These are phyloP conservation scores for Coprinopsis sp. DNA, from an alignment of 768 basidiomycete genomes.

Conservation along the genomic window DNA sequence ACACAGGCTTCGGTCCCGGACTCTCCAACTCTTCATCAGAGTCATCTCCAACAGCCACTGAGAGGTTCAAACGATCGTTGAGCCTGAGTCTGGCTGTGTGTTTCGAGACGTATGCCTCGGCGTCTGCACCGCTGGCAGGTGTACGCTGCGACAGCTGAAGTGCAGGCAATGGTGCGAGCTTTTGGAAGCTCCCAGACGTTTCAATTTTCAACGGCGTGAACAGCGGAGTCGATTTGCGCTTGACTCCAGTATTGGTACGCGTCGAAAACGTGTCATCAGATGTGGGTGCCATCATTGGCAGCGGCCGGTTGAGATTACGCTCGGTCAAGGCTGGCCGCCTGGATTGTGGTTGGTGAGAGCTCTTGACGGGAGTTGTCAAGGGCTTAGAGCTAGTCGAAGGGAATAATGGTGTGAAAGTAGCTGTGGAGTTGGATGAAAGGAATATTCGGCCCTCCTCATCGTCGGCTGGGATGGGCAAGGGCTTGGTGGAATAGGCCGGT, in stretches of 20 bases:
- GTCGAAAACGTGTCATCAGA: constrained; percentile 15
- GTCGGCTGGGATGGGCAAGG: constrained; percentile 41
- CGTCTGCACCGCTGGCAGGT: constrained; percentile 51
- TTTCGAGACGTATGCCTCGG: constrained; percentile 41
- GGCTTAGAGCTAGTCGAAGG: constrained; percentile 42
- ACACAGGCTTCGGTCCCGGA: constrained; percentile 8
- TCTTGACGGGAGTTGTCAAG: constrained; percentile 60
- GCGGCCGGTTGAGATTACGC: constrained; percentile 25
- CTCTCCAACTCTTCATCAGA: constrained; percentile 49
- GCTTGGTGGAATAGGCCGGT: constrained; percentile 33
- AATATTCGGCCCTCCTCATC: constrained; percentile 59
- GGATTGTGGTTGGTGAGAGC: constrained; percentile 33
- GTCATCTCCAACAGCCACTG: constrained; percentile 38
- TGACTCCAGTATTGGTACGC: constrained; percentile 47
- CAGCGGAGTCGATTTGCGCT: constrained; percentile 57
- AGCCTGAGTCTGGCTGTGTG: constrained; percentile 62
- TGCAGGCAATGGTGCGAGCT: constrained; percentile 50
- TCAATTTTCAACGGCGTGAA: constrained; percentile 51
- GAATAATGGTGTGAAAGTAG: constrained; percentile 36
- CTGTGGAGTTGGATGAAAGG: constrained; percentile 42
- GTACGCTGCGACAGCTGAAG: constrained; percentile 46
- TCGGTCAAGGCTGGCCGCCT: constrained; percentile 39
- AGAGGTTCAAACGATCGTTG: constrained; percentile 45
- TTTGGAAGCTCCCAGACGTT: constrained; percentile 43
- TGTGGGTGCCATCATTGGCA: constrained; percentile 10